These are phyloP conservation scores for Neonectria sp. DNA, from an alignment of 2,329 filamentous ascomycete species.

Conservation along the genomic window DNA sequence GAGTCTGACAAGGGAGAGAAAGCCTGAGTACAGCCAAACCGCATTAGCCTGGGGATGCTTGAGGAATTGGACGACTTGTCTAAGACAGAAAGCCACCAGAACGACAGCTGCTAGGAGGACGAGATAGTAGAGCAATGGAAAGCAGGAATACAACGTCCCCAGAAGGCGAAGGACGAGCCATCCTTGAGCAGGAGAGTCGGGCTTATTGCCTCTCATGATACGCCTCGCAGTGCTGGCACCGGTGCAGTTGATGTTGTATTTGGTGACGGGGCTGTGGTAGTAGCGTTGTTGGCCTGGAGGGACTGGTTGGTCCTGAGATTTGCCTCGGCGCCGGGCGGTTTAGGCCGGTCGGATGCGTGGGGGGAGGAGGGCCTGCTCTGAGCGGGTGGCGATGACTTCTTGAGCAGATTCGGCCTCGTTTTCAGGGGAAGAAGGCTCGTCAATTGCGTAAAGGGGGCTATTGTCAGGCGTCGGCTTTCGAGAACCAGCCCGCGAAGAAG, in stretches of 20 bases:
- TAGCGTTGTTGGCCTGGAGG: neutral
- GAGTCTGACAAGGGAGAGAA: too few species aligned
- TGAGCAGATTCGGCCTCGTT: neutral
- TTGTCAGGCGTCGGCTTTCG: neutral
- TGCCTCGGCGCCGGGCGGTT: neutral
- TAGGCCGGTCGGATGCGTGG: neutral
- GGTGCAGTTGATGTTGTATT: neutral
- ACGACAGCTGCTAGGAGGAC: neutral
- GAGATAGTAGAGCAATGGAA: neutral
- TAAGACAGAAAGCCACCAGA: neutral
- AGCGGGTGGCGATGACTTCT: neutral
- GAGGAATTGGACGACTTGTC: too few species aligned
- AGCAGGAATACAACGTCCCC: neutral
- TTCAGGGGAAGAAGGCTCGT: neutral
- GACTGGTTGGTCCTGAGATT: neutral
- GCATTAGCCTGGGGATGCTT: too few species aligned
- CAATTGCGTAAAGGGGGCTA: neutral
- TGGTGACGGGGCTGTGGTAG: neutral
- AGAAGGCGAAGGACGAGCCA: neutral
- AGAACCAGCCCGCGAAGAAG: too few species aligned
- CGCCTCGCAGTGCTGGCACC: neutral
- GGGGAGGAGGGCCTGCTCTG: neutral
- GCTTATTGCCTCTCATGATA: neutral
- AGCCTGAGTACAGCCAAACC: too few species aligned
- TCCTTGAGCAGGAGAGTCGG: neutral